A percentile compares a stretch with the other conserved stretches of the same genome.
These are phyloP conservation scores for Arthroderma uncinatum DNA, from an alignment of 2,329 filamentous ascomycete genomes.

Conservation along the genomic window DNA sequence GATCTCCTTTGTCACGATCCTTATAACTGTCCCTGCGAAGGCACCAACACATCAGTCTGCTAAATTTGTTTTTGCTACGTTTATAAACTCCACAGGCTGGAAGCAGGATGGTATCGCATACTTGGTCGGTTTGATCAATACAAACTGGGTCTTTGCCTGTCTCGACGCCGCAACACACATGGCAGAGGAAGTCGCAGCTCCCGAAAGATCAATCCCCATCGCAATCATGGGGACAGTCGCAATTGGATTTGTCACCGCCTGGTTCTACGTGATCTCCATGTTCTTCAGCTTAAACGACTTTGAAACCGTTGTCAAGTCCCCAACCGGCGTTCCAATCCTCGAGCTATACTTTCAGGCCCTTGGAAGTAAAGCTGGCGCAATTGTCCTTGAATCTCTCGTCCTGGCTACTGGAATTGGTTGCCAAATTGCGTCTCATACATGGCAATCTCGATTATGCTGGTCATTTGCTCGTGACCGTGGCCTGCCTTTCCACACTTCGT, in stretches of 20 bases:
- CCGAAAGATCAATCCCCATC: slow-evolving; percentile 40
- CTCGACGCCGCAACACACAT: slow-evolving; percentile 42
- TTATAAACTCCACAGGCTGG: slow-evolving; percentile 44
- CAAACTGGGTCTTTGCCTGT: slow-evolving; percentile 42
- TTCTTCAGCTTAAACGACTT: slow-evolving; percentile 42
- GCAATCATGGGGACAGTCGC: slow-evolving; percentile 41
- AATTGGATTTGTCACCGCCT: slow-evolving; percentile 41
- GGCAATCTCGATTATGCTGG: slow-evolving; percentile 43
- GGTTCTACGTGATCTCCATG: slow-evolving; percentile 40
- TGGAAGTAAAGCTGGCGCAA: slow-evolving; percentile 34
- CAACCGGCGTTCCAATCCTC: slow-evolving; percentile 39
- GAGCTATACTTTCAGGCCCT: slow-evolving; percentile 39
- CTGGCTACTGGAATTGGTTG: slow-evolving; percentile 40
- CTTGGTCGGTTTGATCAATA: slow-evolving; percentile 42
- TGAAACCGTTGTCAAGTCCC: slow-evolving; percentile 27
- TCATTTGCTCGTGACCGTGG: slow-evolving; percentile 43
- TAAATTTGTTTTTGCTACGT: slow-evolving; percentile 42
- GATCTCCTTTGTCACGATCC: slow-evolving; percentile 38
- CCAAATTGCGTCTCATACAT: slow-evolving; percentile 39
- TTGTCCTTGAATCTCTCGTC: slow-evolving; percentile 38
- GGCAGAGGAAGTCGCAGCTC: slow-evolving; percentile 40
- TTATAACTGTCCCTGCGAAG: slow-evolving; percentile 38
- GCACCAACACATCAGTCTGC: slow-evolving; percentile 36
- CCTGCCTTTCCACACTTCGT: slow-evolving; percentile 33
- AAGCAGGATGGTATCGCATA: slow-evolving; percentile 38